phyloP scores from a whole-genome alignment of 768 basidiomycete genomes.

The Omphalotus guepiniiformis region DNA sequence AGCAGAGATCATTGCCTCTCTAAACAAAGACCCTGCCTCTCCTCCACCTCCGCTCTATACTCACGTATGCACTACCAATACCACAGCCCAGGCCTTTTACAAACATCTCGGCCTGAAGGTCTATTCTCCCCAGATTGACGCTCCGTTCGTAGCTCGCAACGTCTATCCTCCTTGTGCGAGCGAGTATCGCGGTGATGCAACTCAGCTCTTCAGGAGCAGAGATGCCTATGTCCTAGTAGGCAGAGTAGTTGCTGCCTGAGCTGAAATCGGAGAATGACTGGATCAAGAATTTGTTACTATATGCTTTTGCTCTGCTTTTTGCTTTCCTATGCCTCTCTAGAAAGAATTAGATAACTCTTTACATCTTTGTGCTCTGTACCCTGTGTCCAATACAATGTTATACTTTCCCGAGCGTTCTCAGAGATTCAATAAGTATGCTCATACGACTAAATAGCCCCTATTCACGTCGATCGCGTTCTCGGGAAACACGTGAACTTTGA shows the following conservation, averaged over 20 bases:
- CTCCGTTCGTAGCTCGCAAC: conserved; percentile 8
- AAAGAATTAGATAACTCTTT: too few species aligned
- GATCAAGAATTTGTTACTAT: too few species aligned
- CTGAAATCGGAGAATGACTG: too few species aligned
- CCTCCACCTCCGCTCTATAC: conserved; percentile 32
- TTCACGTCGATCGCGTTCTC: too few species aligned
- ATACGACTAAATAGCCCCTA: too few species aligned
- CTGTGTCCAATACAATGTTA: too few species aligned
- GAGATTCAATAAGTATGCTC: too few species aligned
- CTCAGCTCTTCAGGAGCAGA: conserved; percentile 29
- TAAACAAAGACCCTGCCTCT: conserved; percentile 15
- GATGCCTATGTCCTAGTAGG: conserved; percentile 42
- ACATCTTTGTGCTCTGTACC: too few species aligned
- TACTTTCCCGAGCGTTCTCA: too few species aligned
- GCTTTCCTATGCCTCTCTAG: too few species aligned
- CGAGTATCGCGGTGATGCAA: conserved; percentile 28
- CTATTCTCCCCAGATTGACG: neutral
- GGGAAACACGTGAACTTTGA: too few species aligned
- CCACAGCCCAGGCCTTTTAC: conserved; percentile 38
- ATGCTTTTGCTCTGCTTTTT: too few species aligned
- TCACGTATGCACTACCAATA: conserved; percentile 42
- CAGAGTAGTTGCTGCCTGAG: conserved; percentile 22
- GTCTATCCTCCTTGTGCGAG: conserved; percentile 5
- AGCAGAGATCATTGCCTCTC: conserved; percentile 23
- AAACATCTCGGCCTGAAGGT: conserved; percentile 35